These are phyloP conservation scores for Emmonsia crescens DNA, from an alignment of 2,329 filamentous ascomycete species.

Conservation along the genomic window DNA sequence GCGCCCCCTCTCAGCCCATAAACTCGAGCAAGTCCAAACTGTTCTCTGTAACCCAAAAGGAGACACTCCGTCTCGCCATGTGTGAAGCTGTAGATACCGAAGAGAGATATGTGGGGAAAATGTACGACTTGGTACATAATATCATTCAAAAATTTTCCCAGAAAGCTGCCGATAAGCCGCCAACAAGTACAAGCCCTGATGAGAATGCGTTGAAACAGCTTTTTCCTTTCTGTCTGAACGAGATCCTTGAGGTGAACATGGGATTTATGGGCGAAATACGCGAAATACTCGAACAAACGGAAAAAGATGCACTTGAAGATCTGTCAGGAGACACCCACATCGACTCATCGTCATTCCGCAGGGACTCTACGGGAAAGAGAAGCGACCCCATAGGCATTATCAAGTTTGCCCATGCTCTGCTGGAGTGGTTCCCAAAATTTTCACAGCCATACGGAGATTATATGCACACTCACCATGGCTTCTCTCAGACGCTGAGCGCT, in stretches of 20 bases:
- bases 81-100: constrained; percentile 87
- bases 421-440: constrained; percentile 91
- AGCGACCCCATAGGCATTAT: constrained; percentile 69
- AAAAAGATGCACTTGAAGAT: constrained; percentile 66
- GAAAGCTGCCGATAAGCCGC: constrained; percentile 49
- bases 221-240: constrained; percentile 70
- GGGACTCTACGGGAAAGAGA: constrained; percentile 28
- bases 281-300: constrained; percentile 67
- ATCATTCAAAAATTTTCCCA: constrained; percentile 71
- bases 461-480: constrained; percentile 78
- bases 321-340: constrained; percentile 51
- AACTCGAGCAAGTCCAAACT: constrained; percentile 66
- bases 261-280: constrained; percentile 68
- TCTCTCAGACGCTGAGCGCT: constrained; percentile 66
- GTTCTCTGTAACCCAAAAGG: constrained; percentile 71
- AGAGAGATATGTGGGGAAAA: constrained; percentile 80
- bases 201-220: constrained; percentile 61
- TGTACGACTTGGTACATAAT: constrained; percentile 70
- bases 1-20: constrained; percentile 78
- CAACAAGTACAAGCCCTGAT: constrained; percentile 58
- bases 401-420: constrained; percentile 65
- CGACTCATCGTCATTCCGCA: constrained; percentile 37
- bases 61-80: constrained; percentile 77
- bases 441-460: constrained; percentile 87
- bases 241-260: constrained; percentile 71